Conservation (phyloP, 176 grass and related monocot species). For the Melocanna baccifera region DNA sequence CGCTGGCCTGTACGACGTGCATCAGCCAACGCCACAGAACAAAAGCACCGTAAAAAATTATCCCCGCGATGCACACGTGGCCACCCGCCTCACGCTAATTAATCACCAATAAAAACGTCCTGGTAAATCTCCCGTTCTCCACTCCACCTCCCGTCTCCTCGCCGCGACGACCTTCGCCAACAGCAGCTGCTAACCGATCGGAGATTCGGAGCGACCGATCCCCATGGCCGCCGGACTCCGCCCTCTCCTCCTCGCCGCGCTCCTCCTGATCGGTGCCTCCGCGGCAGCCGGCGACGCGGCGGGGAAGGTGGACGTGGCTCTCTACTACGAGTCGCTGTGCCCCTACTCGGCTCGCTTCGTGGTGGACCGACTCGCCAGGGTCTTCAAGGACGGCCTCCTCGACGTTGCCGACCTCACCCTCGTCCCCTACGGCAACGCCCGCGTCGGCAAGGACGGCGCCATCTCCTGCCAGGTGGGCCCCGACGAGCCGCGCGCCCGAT, state of each 20-base stretch:
- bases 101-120: neutral
- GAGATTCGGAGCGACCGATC: neutral
- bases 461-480: conserved; percentile 48
- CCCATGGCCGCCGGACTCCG: neutral
- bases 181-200: neutral
- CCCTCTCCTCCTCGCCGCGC: neutral
- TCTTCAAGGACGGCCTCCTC: conserved; percentile 44
- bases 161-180: neutral
- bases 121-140: neutral
- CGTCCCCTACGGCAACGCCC: conserved; percentile 56
- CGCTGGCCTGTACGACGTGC: neutral
- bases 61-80: conserved; percentile 18
- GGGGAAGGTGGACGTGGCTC: conserved; percentile 35
- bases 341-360: conserved; percentile 44
- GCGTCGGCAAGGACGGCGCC: neutral
- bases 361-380: conserved; percentile 37
- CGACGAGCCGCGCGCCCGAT: neutral
- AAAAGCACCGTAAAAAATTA: neutral
- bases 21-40: neutral
- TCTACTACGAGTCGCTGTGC: conserved; percentile 63
- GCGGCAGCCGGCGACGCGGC: neutral
- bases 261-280: neutral
- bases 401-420: conserved; percentile 23
- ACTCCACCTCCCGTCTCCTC: neutral
- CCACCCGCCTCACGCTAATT: neutral